Percentiles rank a stretch among this genome's conserved stretches.
Conservation (phyloP, 495 filamentous ascomycete species). For the Tirmania nivea region DNA sequence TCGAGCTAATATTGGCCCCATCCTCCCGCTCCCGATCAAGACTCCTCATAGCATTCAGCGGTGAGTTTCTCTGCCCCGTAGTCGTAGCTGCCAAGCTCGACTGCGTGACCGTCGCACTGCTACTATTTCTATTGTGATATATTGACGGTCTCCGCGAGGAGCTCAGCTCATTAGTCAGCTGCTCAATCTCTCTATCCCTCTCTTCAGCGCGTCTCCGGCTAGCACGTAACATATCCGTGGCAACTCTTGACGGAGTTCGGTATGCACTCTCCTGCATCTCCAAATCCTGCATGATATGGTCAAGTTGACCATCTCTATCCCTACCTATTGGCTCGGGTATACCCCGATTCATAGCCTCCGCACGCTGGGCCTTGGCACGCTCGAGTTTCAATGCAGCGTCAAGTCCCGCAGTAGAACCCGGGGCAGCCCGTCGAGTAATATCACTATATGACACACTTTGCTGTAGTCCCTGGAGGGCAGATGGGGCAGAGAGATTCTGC, state of each 20-base stretch:
- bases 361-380: neutral
- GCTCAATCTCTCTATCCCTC: neutral
- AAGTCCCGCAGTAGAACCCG: neutral
- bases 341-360: neutral
- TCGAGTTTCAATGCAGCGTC: neutral
- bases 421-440: neutral
- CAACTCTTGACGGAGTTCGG: neutral
- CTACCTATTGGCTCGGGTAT: neutral
- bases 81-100: neutral
- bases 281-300: neutral
- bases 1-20: neutral
- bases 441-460: neutral
- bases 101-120: neutral
- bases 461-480: neutral
- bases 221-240: neutral
- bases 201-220: neutral
- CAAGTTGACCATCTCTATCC: neutral
- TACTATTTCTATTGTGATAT: neutral
- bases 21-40: neutral
- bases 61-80: neutral
- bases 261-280: neutral
- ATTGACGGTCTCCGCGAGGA: neutral
- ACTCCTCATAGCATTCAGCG: neutral
- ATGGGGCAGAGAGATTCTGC: neutral
- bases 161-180: neutral